Percentiles rank a stretch among this genome's conserved stretches.
These are phyloP conservation scores for Aschersonia sp. DNA, from an alignment of 2,329 filamentous ascomycete species.

Conservation along the genomic window DNA sequence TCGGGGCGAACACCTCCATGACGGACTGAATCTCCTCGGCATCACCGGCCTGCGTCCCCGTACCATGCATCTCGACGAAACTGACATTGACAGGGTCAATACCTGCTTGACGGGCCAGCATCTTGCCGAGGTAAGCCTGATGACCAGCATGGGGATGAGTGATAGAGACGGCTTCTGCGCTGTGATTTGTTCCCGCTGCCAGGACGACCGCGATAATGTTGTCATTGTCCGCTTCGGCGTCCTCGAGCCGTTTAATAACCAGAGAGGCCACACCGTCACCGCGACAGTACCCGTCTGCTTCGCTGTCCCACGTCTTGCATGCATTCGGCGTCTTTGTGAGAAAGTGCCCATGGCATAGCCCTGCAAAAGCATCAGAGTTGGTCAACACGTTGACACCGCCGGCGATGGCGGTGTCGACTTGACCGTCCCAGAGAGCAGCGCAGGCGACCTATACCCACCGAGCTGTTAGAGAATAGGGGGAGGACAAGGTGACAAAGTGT, in stretches of 20 bases:
- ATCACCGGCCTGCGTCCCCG: conserved; percentile 79
- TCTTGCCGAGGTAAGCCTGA: conserved; percentile 53
- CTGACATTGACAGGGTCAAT: conserved; percentile 63
- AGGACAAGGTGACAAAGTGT: too few relatives aligned
- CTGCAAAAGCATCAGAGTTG: conserved; percentile 68
- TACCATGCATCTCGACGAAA: conserved; percentile 87
- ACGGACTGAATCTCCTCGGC: conserved; percentile 73
- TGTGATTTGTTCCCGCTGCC: conserved; percentile 67
- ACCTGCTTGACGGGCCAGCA: conserved; percentile 55
- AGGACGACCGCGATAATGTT: conserved; percentile 62
- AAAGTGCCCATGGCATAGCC: conserved; percentile 64
- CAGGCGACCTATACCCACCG: conserved; percentile 25
- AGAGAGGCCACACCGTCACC: conserved; percentile 62
- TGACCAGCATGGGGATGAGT: conserved; percentile 69
- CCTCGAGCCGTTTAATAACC: conserved; percentile 65
- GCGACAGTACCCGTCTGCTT: conserved; percentile 70
- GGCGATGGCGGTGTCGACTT: conserved; percentile 69
- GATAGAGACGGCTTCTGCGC: conserved; percentile 66
- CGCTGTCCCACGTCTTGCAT: conserved; percentile 65
- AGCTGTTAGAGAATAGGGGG: too few relatives aligned
- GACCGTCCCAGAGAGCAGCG: conserved; percentile 52
- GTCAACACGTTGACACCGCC: conserved; percentile 67
- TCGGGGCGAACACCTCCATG: conserved; percentile 38
- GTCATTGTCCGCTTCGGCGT: conserved; percentile 65
- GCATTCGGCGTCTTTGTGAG: conserved; percentile 37